Base-by-base conservation (phyloP, 768 basidiomycete species). In the Pleurotus tuoliensis region DNA sequence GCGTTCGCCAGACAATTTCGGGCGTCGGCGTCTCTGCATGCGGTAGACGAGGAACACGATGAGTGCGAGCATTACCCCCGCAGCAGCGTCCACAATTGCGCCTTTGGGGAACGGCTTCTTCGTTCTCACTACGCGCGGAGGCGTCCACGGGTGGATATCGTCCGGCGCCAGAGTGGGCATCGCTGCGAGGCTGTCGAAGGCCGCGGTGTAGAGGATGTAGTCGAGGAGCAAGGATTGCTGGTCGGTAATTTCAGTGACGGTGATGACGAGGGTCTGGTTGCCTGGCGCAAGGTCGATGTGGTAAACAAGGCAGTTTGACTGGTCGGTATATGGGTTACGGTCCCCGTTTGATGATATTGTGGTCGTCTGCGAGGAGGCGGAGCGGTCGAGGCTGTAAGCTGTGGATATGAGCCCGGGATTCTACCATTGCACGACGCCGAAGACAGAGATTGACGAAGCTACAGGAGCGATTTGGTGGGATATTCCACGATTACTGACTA, bases 131-230 rank as follows among this genome's bases (percentile, higher is more conserved):
- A 43, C 16, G 30, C 9, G 53, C 25, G 24, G 57, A 41, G 38
- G 51, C 34, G 4, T 57, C 22, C 5, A 57, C 27, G 7, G 7
- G 11, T 38, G 47, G n/a, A 54, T 60, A 51, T 46, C 59, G 55
- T 18, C 13, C 15, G 50, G 27, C 20, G 50, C 13, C 12, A 52
- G 50, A 4, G 12, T 39, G 38, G 65, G 63, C 39, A 68, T 50
- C 12, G 59, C 52, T 1, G 62, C 60, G 20, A 70, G 41, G 44
- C 62, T 67, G 16, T 64, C 48, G 49, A 66, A 68, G 9, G 75
- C 69, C 1, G 72, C 64, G 51, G 72, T 75, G 59, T 75, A 78
- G 4, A 70, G 56, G 39, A 78, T 63, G 48, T 74, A 73, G 62
- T 77, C 75, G 62, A 77, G 66, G 12, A 72, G 73, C 27, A 76